Conservation (phyloP, 148 eudicot species). For the Hydrangea macrophylla region DNA sequence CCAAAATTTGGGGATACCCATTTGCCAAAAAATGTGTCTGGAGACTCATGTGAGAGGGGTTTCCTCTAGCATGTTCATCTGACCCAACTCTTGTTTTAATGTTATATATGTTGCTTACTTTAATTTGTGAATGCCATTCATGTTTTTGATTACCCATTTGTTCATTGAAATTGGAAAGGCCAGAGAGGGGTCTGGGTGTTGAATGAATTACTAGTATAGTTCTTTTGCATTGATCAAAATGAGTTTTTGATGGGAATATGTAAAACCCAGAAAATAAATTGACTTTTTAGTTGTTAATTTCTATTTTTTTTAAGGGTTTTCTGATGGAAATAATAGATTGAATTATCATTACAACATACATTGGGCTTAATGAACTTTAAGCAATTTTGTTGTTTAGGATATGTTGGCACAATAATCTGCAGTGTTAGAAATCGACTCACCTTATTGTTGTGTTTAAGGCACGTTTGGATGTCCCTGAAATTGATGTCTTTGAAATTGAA, state of each 20-base stretch:
- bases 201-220: neutral
- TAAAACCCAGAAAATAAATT: neutral
- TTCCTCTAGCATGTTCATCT: constrained; percentile 10
- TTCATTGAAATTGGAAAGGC: constrained; percentile 5
- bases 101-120: neutral
- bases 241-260: neutral
- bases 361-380: neutral
- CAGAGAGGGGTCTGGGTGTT: constrained; percentile 7
- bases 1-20: constrained; percentile 9
- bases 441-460: neutral
- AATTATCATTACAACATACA: neutral
- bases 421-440: neutral
- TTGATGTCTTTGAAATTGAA: too few relatives aligned
- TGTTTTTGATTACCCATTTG: constrained; percentile 9
- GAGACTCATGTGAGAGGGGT: constrained; percentile 18
- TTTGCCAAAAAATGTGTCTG: constrained; percentile 1
- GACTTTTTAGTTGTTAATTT: neutral
- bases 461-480: neutral
- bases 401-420: neutral
- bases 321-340: too few relatives aligned
- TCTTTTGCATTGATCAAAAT: neutral
- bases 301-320: too few relatives aligned
- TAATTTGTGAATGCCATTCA: too few relatives aligned
- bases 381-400: neutral
- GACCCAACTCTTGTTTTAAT: constrained; percentile 1